A percentile compares a stretch with the other conserved stretches of the same genome.
These are phyloP conservation scores for Onygenales sp. DNA, from an alignment of 2,329 filamentous ascomycete genomes.

Conservation along the genomic window DNA sequence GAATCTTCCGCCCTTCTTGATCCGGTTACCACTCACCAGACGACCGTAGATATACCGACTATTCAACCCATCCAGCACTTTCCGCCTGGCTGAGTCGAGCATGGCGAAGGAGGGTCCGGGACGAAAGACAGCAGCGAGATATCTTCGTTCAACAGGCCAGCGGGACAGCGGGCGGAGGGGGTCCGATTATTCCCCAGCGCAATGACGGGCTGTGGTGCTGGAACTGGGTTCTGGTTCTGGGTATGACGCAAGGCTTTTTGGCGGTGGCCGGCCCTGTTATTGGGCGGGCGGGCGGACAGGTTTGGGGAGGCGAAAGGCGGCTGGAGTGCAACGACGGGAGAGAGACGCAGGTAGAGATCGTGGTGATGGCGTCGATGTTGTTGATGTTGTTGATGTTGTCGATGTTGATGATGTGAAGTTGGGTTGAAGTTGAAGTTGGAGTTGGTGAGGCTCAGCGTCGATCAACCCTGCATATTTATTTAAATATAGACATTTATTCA, in stretches of 20 bases:
- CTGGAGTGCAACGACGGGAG: not conserved
- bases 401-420: not conserved
- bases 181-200: not conserved
- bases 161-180: not conserved
- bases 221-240: not conserved
- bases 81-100: slow-evolving; percentile 31
- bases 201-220: not conserved
- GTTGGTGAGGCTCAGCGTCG: not conserved
- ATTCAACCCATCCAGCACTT: slow-evolving; percentile 36
- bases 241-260: not conserved
- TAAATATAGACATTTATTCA: not conserved
- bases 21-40: slow-evolving; percentile 23
- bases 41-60: slow-evolving; percentile 39
- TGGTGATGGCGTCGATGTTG: not conserved
- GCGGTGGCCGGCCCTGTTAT: not conserved
- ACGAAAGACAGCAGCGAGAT: slow-evolving; percentile 16
- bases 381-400: not conserved
- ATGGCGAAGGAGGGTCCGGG: slow-evolving; percentile 22
- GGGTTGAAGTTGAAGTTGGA: not conserved
- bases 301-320: not conserved
- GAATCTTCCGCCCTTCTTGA: not conserved
- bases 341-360: not conserved
- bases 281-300: too few relatives aligned
- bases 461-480: too few relatives aligned
- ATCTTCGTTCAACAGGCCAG: not conserved